Evolutionary conservation across 2,329 filamentous ascomycete species (phyloP), one percentile per base, ranked within the genome.

Genomic region (Talaromyces sp.): DNA sequence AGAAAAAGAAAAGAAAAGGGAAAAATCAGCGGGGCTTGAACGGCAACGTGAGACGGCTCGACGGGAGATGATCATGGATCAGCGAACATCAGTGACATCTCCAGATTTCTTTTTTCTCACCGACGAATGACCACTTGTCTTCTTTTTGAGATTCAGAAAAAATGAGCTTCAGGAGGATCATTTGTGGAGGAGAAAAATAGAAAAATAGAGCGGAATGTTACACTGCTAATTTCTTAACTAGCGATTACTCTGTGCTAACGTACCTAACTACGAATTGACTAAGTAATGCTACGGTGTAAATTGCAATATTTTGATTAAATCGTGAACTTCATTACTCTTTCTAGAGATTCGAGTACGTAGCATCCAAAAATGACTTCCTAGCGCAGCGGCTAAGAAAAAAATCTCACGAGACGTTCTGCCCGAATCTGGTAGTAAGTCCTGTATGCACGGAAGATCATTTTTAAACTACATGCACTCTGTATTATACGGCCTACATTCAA

Each of bases 151-250:
- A 56, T 7, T 36, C n/a, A 7, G 25, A 31, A 15, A 19, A n/a
- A 15, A 17, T 51, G 47, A 27, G 13, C 11, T 25, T 19, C 3
- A 29, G 2, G 15, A 8, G 4, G 8, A 4, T 15, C 19, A n/a
- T 25, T 25, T 36, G 31, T 56, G 53, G 53, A 56, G n/a, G 29
- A 34, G 5, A 56, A 22, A 56, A 22, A 22, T 8, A 13, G 11
- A 25, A 22, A 56, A 5, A 36, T 5, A 25, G 38, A 22, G 53
- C 7, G 29, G 29, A 56, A 56, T 56, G 53, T 56, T 56, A 56
- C 53, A 56, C n/a, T 56, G 53, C 53, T 56, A 56, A 17, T 56
- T 56, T 31, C n/a, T 56, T 56, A 56, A 31, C 19, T 56, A 56
- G 53, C 19, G 53, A 56, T 6, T 22, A 56, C 3, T 13, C 11